A percentile compares a stretch with the other conserved stretches of the same genome.
These are phyloP conservation scores for Oligophagozyma castellii DNA, from an alignment of 1,139 yeast species.

Conservation along the genomic window DNA sequence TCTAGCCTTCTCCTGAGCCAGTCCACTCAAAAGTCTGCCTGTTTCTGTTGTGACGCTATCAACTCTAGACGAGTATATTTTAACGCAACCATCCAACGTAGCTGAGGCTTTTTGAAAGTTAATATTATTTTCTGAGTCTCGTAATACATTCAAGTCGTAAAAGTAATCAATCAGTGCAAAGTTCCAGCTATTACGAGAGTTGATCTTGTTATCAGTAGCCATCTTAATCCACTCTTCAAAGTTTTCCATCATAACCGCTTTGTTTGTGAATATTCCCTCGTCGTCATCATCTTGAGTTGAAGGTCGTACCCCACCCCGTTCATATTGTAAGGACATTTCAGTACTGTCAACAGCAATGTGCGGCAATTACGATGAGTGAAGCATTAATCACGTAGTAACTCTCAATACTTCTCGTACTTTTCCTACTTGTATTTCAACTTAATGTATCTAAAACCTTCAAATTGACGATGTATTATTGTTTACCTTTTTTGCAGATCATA, in stretches of 20 bases:
- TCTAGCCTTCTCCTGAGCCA: slow-evolving; percentile 24
- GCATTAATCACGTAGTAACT: too few species aligned
- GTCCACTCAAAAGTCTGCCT: slow-evolving; percentile 69
- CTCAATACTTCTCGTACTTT: too few species aligned
- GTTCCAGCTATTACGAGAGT: slow-evolving; percentile 59
- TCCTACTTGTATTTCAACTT: too few species aligned
- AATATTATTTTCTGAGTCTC: slow-evolving; percentile 24
- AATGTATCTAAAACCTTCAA: too few species aligned
- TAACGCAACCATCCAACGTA: slow-evolving; percentile 75
- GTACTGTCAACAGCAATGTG: too few species aligned
- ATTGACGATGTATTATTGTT: too few species aligned
- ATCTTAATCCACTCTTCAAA: slow-evolving; percentile 85
- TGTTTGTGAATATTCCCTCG: slow-evolving; percentile 22
- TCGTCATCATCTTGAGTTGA: slow-evolving; percentile 8
- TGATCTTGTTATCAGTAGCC: slow-evolving; percentile 78
- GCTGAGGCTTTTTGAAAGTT: slow-evolving; percentile 59
- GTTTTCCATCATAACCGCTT: slow-evolving; percentile 40
- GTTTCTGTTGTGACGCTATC: slow-evolving; percentile 90
- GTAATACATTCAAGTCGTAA: slow-evolving; percentile 23
- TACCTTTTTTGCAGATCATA: too few species aligned
- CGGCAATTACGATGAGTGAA: too few species aligned
- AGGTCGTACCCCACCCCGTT: too few species aligned
- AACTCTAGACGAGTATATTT: slow-evolving; percentile 72
- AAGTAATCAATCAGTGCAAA: slow-evolving; percentile 82
- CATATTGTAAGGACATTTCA: too few species aligned